Conservation (phyloP, 129 eudicot genomes). For the carrot (Daucus carota) region DH1_v3.0 NC_030383.2:62710501-62711000, state of each 20-base stretch:
- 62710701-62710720: slow-evolving; percentile 33
- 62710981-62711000: slow-evolving; percentile 47
- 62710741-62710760: slow-evolving; percentile 49
- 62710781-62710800: slow-evolving; percentile 39
- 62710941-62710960: slow-evolving; percentile 37
- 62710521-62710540: slow-evolving; percentile 37
- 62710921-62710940: slow-evolving; percentile 40
- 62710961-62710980: slow-evolving; percentile 48
- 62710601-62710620: slow-evolving; percentile 45
- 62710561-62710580: slow-evolving; percentile 66
- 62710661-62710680: slow-evolving; percentile 32
- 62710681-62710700: slow-evolving; percentile 56
- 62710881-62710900: slow-evolving; percentile 38
- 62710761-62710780: slow-evolving; percentile 57
- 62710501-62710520: slow-evolving; percentile 5
- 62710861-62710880: slow-evolving; percentile 41
- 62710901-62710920: slow-evolving; percentile 51
- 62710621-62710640: slow-evolving; percentile 39
- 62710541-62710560: slow-evolving; percentile 41
- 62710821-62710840: slow-evolving; percentile 55
- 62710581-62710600: slow-evolving; percentile 23
- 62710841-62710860: slow-evolving; percentile 42
- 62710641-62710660: slow-evolving; percentile 22
- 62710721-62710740: slow-evolving; percentile 31
- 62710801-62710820: slow-evolving; percentile 27